Base-by-base conservation (phyloP, 2,329 filamentous ascomycete genomes). In the Trichoderma sp. region DNA sequence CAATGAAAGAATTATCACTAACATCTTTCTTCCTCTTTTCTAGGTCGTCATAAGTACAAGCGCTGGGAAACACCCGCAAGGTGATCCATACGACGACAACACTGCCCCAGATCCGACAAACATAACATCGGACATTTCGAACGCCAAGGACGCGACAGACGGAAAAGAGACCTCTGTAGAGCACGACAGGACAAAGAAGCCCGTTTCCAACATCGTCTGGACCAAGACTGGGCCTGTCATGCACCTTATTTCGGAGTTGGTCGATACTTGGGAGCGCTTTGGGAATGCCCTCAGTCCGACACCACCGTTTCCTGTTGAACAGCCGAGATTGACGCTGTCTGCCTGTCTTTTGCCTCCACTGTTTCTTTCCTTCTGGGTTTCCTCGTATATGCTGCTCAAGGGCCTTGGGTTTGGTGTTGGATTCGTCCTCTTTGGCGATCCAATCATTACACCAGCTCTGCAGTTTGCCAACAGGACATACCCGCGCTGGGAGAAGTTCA, bases 361-460 rank as follows among this genome's bases (percentile, higher is more conserved):
- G 0, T 76, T 90, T 0, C 75, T 82, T 2, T 89, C 89, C 0
- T 78, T 88, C 3, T 83, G 91, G 32, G 83, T 86, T 0, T 86
- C 85, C 0, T 86, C 89, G 0, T 89, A 92, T 74, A 84, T 88
- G 79, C 82, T 91, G 26, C 82, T 88, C 57, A 96, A 95, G 77
- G 86, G 86, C 2, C 80, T 87, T 2, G 91, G 89, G 0, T 91
- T 96, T 68, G 83, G 88, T 7, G 74, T 88, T n/a, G 94, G 94
- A 0, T 89, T 95, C 74, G 87, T 84, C 2, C 94, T 97, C 83
- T 97, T 97, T 74, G 92, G 92, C 1, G 91, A 95, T 73, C 93
- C 94, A 0, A 76, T 95, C 74, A 89, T 95, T 70, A 83, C 84
- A 36, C 87, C 86, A 14, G 88, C 85, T 2, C 78, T 93, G 4